Conservation (phyloP, 257 asterid species). For the Vinca minor region DNA sequence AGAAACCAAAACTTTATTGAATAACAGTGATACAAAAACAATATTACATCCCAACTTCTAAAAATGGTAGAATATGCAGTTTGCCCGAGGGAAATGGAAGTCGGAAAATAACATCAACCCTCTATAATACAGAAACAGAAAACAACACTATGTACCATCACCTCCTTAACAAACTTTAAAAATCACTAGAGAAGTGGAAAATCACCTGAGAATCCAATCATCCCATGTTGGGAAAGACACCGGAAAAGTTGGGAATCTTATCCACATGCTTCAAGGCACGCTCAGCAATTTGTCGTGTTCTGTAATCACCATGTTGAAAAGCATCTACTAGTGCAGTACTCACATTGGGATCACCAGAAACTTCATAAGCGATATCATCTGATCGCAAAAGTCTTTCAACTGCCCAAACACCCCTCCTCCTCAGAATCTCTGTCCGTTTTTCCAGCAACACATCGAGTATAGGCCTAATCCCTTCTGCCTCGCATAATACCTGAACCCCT, state of each 20-base stretch:
- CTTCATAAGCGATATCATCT: slow-evolving; percentile 52
- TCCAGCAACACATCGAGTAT: slow-evolving; percentile 65
- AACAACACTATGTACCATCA: slow-evolving; percentile 32
- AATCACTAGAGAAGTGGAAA: background rate
- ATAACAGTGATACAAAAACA: slow-evolving; percentile 11
- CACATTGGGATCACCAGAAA: slow-evolving; percentile 65
- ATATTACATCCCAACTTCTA: slow-evolving; percentile 13
- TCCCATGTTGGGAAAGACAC: slow-evolving; percentile 54
- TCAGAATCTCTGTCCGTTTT: slow-evolving; percentile 61
- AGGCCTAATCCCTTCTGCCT: slow-evolving; percentile 63
- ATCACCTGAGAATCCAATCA: slow-evolving; percentile 10
- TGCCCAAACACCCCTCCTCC: slow-evolving; percentile 82
- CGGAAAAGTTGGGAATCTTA: slow-evolving; percentile 82
- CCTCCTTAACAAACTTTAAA: background rate
- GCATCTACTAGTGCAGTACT: slow-evolving; percentile 87
- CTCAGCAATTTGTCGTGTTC: slow-evolving; percentile 88
- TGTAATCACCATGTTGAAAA: slow-evolving; percentile 75
- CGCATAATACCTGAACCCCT: slow-evolving; percentile 63
- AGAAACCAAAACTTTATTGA: slow-evolving; percentile 9
- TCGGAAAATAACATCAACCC: slow-evolving; percentile 13
- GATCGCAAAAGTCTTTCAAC: slow-evolving; percentile 70
- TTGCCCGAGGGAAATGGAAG: background rate
- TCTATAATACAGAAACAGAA: slow-evolving; percentile 15
- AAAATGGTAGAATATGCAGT: slow-evolving; percentile 4
- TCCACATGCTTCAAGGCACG: slow-evolving; percentile 77